Evolutionary conservation across 2,329 filamentous ascomycete genomes (phyloP).

Genomic region (Nemania bipapillata): DNA sequence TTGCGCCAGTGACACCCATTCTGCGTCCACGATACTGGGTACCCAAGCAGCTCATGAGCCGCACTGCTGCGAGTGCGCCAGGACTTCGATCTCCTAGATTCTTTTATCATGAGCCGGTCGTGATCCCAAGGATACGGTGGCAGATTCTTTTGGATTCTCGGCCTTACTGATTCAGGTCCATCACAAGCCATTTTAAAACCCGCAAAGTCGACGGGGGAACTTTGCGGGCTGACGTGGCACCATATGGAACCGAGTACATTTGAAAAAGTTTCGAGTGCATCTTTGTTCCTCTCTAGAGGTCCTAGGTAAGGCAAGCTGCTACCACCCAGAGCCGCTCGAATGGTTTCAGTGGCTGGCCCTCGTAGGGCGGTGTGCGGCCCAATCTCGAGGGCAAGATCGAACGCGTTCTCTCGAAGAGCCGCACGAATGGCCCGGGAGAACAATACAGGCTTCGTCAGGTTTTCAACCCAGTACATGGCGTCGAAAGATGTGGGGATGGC

Average conservation of each 20-base stretch:
- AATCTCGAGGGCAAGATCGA: constrained; percentile 21
- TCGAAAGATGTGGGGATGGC: background rate
- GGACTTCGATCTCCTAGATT: constrained; percentile 6
- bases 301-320: background rate
- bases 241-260: constrained; percentile 5
- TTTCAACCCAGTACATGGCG: constrained; percentile 17
- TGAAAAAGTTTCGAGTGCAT: background rate
- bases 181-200: constrained; percentile 5
- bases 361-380: constrained; percentile 23
- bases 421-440: constrained; percentile 21
- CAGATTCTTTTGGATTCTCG: constrained; percentile 1
- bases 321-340: constrained; percentile 2
- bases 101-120: background rate
- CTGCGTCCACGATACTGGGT: no score
- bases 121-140: constrained; percentile 14
- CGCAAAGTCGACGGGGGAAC: background rate
- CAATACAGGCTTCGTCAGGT: constrained; percentile 18
- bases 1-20: constrained; percentile 36
- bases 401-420: background rate
- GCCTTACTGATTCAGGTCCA: background rate
- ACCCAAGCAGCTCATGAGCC: constrained; percentile 1
- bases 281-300: background rate
- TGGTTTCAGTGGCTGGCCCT: constrained; percentile 10
- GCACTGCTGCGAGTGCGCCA: background rate
- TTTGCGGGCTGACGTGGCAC: background rate